These are phyloP conservation scores for Microcos paniculata DNA, from an alignment of 345 rosid species.

Conservation along the genomic window DNA sequence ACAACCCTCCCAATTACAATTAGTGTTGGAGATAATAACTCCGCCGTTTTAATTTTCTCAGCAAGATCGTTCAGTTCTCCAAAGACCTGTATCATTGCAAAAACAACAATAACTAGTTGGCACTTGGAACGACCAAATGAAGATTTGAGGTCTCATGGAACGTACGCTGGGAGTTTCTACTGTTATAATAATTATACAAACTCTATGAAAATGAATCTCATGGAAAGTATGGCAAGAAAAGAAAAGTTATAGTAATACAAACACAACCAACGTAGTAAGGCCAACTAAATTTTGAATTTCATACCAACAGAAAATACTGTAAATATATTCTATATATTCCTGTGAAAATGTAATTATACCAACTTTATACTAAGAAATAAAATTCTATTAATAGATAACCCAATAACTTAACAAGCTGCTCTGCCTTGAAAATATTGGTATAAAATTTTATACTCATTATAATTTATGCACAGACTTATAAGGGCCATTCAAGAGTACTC, in stretches of 20 bases:
- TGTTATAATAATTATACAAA: too few species aligned
- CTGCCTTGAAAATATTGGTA: neutral
- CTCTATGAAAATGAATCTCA: too few species aligned
- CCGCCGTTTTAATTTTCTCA: constrained; percentile 51
- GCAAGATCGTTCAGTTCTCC: constrained; percentile 79
- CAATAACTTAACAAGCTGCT: neutral
- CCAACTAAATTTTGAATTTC: neutral
- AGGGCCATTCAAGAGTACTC: neutral
- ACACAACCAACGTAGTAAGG: neutral
- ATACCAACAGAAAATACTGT: neutral
- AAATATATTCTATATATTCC: neutral
- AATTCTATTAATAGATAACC: too few species aligned
- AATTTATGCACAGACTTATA: neutral
- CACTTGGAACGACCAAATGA: neutral
- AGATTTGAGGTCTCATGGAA: neutral
- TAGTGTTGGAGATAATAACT: constrained; percentile 76
- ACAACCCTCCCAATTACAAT: constrained; percentile 89
- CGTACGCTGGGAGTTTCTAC: neutral
- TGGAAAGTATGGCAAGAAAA: neutral
- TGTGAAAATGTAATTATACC: neutral
- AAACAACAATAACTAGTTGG: neutral
- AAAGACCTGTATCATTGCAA: constrained; percentile 55
- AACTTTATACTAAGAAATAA: neutral
- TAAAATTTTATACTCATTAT: too few species aligned
- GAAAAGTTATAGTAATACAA: neutral